Evolutionary conservation across 176 grass and related monocot genomes (phyloP).

Genomic region (Sorghum bicolor): DNA sequence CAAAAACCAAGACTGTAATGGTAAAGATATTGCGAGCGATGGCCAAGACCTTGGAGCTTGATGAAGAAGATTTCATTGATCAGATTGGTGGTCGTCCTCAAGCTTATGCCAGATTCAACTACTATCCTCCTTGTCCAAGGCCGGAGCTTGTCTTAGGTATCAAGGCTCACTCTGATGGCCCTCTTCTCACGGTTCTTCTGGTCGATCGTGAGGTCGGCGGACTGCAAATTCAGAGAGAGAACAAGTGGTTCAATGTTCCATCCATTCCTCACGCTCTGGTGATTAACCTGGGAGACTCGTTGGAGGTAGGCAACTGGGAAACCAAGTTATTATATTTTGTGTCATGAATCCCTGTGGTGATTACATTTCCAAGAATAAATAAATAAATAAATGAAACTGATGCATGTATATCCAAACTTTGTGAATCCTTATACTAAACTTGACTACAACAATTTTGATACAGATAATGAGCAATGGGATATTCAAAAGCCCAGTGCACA

Average conservation of each 20-base stretch:
- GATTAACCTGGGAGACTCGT: no score
- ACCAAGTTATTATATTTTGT: no score
- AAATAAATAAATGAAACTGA: no score
- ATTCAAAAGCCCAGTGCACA: conserved; percentile 47
- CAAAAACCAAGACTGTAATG: conserved; percentile 24
- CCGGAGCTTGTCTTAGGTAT: conserved; percentile 50
- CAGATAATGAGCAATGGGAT: conserved; percentile 53
- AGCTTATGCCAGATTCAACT: conserved; percentile 39
- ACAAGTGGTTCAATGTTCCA: no score
- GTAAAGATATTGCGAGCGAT: conserved; percentile 13
- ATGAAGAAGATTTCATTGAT: conserved; percentile 12
- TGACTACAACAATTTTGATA: not conserved
- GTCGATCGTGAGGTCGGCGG: not conserved
- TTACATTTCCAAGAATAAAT: no score
- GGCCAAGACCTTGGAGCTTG: conserved; percentile 26
- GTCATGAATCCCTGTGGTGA: no score
- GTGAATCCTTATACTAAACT: not conserved
- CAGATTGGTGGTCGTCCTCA: not conserved
- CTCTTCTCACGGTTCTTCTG: conserved; percentile 20
- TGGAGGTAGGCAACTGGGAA: no score
- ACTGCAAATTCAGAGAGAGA: not conserved
- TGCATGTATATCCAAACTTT: not conserved
- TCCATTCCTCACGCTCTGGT: no score
- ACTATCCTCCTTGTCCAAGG: conserved; percentile 43
- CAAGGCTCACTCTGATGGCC: conserved; percentile 45